Conservation (phyloP, 768 basidiomycete genomes). For the Kwoniella botswanensis region DNA sequence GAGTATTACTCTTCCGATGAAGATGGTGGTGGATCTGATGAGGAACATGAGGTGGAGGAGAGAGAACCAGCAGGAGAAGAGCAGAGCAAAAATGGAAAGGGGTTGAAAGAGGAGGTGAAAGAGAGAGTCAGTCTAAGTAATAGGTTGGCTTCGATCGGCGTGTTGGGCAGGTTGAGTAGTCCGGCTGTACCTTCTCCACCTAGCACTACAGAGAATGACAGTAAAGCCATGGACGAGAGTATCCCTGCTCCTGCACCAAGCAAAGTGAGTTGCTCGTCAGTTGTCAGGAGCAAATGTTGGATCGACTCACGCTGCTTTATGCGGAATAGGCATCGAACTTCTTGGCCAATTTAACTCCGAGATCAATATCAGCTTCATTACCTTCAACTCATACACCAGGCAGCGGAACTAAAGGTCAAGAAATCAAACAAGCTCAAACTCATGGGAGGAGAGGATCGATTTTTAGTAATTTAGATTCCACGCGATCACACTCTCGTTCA, state of each 20-base stretch:
- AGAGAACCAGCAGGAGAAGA: background rate
- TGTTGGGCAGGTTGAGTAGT: conserved; percentile 36
- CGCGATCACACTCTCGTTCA: conserved; percentile 24
- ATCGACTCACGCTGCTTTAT: background rate
- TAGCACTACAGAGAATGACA: conserved; percentile 55
- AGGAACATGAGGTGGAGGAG: conserved; percentile 8
- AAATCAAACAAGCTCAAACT: background rate
- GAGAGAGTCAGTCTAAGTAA: conserved; percentile 77
- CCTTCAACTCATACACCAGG: conserved; percentile 9
- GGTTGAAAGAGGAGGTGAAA: conserved; percentile 27
- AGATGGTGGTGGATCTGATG: conserved; percentile 30
- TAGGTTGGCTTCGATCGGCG: conserved; percentile 76
- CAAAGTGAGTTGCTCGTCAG: conserved; percentile 28
- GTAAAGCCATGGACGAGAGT: conserved; percentile 57
- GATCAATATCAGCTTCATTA: conserved; percentile 31
- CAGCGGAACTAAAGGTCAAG: background rate
- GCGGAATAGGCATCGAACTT: conserved; percentile 28
- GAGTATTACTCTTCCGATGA: conserved; percentile 46
- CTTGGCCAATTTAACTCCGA: conserved; percentile 30
- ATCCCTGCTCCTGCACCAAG: conserved; percentile 1
- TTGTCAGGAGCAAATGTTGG: background rate
- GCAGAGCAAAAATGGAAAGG: conserved; percentile 17
- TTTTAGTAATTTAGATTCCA: conserved; percentile 7
- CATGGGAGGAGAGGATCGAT: conserved; percentile 22
- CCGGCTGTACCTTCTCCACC: conserved; percentile 9